A percentile compares a stretch with the other conserved stretches of the same genome.
Evolutionary conservation across 202 grass and related monocot genomes (phyloP).

Genomic region (Schoenoplectus triqueter): DNA sequence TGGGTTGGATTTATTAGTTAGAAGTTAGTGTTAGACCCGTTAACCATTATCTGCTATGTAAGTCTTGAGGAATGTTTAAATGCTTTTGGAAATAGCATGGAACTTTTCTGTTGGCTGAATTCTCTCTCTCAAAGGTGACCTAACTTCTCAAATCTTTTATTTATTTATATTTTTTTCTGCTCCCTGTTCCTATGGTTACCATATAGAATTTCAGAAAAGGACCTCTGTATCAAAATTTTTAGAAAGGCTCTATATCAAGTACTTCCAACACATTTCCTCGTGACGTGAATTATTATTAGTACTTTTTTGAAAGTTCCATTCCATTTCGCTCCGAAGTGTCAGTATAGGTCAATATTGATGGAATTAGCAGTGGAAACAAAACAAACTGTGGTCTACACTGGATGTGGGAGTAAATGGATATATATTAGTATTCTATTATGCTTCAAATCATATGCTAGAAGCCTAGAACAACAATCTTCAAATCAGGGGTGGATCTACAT

Average conservation of each 20-base stretch:
- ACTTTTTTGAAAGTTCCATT: background rate
- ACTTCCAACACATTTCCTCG: constrained; percentile 4
- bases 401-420: constrained; percentile 17
- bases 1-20: constrained; percentile 11
- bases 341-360: background rate
- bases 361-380: background rate
- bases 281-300: background rate
- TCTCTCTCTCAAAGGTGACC: constrained; percentile 31
- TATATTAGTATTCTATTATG: constrained; percentile 6
- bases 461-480: background rate
- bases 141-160: constrained; percentile 32
- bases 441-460: constrained; percentile 1
- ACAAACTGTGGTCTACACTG: background rate
- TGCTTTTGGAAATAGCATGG: constrained; percentile 9
- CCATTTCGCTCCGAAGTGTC: background rate
- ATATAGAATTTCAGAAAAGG: background rate
- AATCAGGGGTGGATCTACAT: background rate
- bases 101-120: constrained; percentile 32
- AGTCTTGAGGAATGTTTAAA: constrained; percentile 26
- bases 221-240: background rate
- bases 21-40: constrained; percentile 21
- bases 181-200: background rate
- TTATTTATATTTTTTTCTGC: background rate
- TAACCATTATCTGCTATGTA: constrained; percentile 22
- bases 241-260: background rate